These are phyloP conservation scores for Austroboletus niveus DNA, from an alignment of 1,284 basidiomycete species.

Conservation along the genomic window DNA sequence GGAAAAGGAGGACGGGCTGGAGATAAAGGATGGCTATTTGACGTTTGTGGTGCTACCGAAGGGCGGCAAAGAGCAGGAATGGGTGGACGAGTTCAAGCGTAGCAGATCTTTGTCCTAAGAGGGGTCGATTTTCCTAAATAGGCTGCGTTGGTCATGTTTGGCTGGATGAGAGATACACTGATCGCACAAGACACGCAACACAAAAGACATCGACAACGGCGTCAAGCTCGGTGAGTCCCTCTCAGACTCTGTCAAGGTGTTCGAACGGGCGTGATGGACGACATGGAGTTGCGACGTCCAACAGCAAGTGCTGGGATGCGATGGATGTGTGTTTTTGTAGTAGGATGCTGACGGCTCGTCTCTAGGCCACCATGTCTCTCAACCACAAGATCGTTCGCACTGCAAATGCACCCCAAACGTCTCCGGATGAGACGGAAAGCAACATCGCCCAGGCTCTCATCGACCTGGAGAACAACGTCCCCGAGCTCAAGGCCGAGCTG, in stretches of 20 bases:
- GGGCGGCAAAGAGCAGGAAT: conserved; percentile 78
- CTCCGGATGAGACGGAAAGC: conserved; percentile 92
- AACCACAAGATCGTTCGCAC: conserved; percentile 91
- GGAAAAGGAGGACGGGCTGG: conserved; percentile 73
- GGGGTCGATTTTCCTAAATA: conserved; percentile 17
- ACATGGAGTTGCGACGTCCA: conserved; percentile 9
- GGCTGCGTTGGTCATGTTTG: conserved; percentile 33
- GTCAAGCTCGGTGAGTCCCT: conserved; percentile 45
- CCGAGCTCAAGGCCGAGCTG: conserved; percentile 97
- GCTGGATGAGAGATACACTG: conserved; percentile 10
- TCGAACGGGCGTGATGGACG: conserved; percentile 8
- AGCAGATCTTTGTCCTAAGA: conserved; percentile 34
- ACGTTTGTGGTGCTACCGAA: conserved; percentile 85
- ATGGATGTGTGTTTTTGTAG: conserved; percentile 40
- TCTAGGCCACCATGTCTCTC: conserved; percentile 62
- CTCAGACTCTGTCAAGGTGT: conserved; percentile 20
- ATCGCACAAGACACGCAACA: conserved; percentile 11
- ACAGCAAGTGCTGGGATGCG: conserved; percentile 43
- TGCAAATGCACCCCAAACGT: conserved; percentile 89
- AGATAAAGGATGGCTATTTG: conserved; percentile 84
- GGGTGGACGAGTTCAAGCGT: conserved; percentile 89
- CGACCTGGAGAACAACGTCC: conserved; percentile 97
- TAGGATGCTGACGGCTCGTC: conserved; percentile 41
- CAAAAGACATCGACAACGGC: conserved; percentile 41
- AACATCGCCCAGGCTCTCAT: conserved; percentile 94